phyloP scores from a whole-genome alignment of 179 eudicot genomes.

The Drosera spatulata region DNA sequence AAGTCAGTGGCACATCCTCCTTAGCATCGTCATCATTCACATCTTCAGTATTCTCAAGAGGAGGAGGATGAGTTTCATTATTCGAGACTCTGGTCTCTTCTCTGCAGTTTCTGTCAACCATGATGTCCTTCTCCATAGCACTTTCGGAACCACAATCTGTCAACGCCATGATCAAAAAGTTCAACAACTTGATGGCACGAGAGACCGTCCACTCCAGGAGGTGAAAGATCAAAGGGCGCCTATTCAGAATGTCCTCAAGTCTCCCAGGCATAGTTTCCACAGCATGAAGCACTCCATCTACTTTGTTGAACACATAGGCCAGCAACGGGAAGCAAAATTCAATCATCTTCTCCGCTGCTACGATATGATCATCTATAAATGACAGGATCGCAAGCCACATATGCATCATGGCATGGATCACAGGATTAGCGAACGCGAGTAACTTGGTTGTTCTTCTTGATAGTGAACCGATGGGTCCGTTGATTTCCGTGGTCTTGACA shows the following conservation, averaged over 20 bases:
- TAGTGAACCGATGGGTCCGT: constrained; percentile 29
- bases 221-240: constrained; percentile 16
- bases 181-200: constrained; percentile 20
- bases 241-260: constrained; percentile 20
- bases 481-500: constrained; percentile 12
- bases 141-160: constrained; percentile 18
- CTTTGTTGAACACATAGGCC: constrained; percentile 25
- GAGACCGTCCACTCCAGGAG: constrained; percentile 20
- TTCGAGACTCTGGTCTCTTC: not conserved
- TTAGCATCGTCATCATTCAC: not conserved
- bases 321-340: constrained; percentile 30
- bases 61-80: not conserved
- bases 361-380: constrained; percentile 34
- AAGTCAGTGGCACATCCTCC: not conserved
- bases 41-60: not conserved
- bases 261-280: constrained; percentile 33
- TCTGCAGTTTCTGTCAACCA: constrained; percentile 21
- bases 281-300: constrained; percentile 22
- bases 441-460: constrained; percentile 12
- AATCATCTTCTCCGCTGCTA: constrained; percentile 14
- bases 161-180: constrained; percentile 15
- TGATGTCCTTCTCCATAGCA: constrained; percentile 40
- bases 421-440: constrained; percentile 13
- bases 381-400: constrained; percentile 35
- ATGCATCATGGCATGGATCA: constrained; percentile 16